Evolutionary conservation across 371 early-diverging fungal species (phyloP), one percentile per base, ranked within the genome.

Genomic region (Actinomortierella ambigua): DNA sequence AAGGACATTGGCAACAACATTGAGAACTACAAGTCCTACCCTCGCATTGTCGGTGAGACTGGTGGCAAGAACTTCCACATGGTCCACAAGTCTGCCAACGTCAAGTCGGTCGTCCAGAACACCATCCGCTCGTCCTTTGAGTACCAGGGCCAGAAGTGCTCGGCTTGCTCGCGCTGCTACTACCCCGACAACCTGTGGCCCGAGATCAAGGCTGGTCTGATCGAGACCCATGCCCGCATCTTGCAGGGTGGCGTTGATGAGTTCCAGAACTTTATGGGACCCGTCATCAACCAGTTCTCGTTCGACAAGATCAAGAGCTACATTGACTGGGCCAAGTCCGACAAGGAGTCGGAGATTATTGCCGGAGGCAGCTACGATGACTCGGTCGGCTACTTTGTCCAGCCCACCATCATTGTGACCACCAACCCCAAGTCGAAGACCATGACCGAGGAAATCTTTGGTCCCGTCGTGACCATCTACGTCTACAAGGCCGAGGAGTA

Each of bases 51-150:
- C 28, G 99, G 98, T 68, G 99, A 97, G 79, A 97, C 98, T 42
- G 98, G 98, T 73, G 98, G 98, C 60, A 98, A 98, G 88, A 98
- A 98, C 88, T 96, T 94, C 88, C 99, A 98, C 69, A 81, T 98
- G 63, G 66, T 98, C 49, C 98, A 98, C 79, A 69, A 81, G 77
- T 62, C 80, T 75, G 95, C 91, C 29, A 90, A 89, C 76, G 79
- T 88, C 39, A 77, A 62, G 49, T 78, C 77, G 42, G 85, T 82
- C 15, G 88, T 86, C 73, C 66, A 88, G 43, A 93, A 95, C 79
- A 95, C 98, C 49, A 88, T 98, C 69, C 91, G 99, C 60, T 87
- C 89, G 27, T 89, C 94, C 0, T 98, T 98, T 76, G 99, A 98
- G 85, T 98, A 91, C 89, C 93, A 83, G 84, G 95, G 99, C 43